Evolutionary conservation across 306 rosid genomes (phyloP).

Genomic region (Cicer cuneatum): DNA sequence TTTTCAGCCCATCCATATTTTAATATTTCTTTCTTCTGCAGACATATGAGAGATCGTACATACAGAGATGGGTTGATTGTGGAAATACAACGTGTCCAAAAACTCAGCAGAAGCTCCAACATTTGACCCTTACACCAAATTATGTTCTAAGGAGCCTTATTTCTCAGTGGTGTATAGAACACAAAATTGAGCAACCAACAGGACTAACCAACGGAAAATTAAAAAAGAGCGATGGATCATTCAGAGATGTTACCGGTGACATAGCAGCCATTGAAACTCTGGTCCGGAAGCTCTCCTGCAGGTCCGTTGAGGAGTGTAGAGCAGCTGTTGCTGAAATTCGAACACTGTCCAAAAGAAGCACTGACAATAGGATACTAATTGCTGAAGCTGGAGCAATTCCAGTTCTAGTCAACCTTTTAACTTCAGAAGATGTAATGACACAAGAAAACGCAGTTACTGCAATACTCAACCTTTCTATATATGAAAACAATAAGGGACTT

Average conservation of each 20-base stretch:
- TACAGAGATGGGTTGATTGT: constrained; percentile 97
- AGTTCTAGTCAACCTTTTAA: constrained; percentile 76
- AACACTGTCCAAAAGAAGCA: constrained; percentile 89
- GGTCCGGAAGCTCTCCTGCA: constrained; percentile 77
- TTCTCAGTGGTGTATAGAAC: constrained; percentile 79
- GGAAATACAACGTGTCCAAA: constrained; percentile 91
- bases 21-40: constrained; percentile 42
- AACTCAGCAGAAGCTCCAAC: constrained; percentile 94
- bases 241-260: constrained; percentile 86
- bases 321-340: constrained; percentile 81
- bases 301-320: constrained; percentile 68
- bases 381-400: constrained; percentile 98
- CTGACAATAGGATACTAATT: constrained; percentile 88
- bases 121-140: constrained; percentile 86
- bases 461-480: constrained; percentile 90
- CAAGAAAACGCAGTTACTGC: constrained; percentile 97
- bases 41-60: constrained; percentile 95
- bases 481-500: constrained; percentile 86
- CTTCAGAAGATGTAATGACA: constrained; percentile 70
- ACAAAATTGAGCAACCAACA: constrained; percentile 85
- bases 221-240: constrained; percentile 87
- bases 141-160: constrained; percentile 91
- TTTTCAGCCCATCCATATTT: constrained; percentile 28
- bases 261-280: constrained; percentile 73
- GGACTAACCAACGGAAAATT: constrained; percentile 85